Evolutionary conservation across 1,284 basidiomycete genomes (phyloP), one percentile per base, ranked within the genome.

Genomic region (Microstroma glucosiphilum): DNA sequence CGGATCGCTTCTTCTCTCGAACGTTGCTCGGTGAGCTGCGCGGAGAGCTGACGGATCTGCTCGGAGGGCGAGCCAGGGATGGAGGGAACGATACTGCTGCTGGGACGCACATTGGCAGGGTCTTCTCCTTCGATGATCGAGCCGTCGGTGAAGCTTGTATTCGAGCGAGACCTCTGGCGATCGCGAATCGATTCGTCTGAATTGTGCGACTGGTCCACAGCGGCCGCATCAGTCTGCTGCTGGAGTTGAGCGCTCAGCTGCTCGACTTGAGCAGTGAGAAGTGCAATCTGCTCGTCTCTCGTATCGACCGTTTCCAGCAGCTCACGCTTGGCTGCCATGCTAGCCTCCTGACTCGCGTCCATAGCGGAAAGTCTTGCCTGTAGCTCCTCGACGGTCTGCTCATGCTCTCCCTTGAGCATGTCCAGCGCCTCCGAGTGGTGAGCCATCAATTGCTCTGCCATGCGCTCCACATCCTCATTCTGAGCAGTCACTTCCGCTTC

Each of bases 1-100:
- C 70, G 63, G 59, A 75, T 75, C 56, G 70, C 70, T 26, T 62
- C 60, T 49, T 75, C 73, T 7, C 73, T 49, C 2, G 64, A 40
- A 23, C 67, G 61, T 41, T 73, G 71, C 19, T 72, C 68, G 6
- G 42, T 3, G 21, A 74, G 57, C 46, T 71, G 64, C 6, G 56
- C 46, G 2, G 63, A 60, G 8, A 74, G 63, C 1, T 41, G 54
- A 2, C 49, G 40, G 25, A 73, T 3, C 51, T 72, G 65, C 2
- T 57, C 60, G 7, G 23, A 37, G n/a, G 46, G 46, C 11, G 46
- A 23, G 46, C 17, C 46, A 4, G 30, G 30, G 30, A 37, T 37
- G 30, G n/a, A n/a, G n/a, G n/a, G n/a, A n/a, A 37, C 30, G 30
- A 3, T 37, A 4, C 4, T 9, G 30, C 3, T 37, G 30, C 30